phyloP scores from a whole-genome alignment of 139 green algal genomes.

The Desmodesmus armatus region DNA sequence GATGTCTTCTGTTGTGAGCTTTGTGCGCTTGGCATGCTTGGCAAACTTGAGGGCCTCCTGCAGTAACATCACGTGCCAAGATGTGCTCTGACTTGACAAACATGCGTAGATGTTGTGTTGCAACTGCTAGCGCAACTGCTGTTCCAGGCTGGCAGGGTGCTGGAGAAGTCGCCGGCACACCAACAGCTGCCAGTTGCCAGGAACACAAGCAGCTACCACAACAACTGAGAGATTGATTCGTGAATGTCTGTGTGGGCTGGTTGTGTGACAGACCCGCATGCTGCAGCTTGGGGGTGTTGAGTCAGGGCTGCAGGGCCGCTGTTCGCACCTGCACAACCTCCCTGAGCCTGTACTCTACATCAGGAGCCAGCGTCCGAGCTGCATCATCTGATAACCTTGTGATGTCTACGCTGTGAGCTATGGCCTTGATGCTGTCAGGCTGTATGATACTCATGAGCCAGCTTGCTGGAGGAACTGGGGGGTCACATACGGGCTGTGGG shows the following conservation, averaged over 20 bases:
- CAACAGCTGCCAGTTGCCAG: too few species aligned
- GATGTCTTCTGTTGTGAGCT: constrained; percentile 84
- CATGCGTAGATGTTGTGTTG: too few species aligned
- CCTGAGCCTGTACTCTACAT: constrained; percentile 92
- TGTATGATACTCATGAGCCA: constrained; percentile 61
- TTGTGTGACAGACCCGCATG: too few species aligned
- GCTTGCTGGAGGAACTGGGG: too few species aligned
- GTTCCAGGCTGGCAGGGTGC: too few species aligned
- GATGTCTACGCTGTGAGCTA: constrained; percentile 79
- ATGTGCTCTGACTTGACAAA: too few species aligned
- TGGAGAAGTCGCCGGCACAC: not conserved
- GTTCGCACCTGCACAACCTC: constrained; percentile 92
- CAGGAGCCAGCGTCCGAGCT: constrained; percentile 72
- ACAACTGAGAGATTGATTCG: not conserved
- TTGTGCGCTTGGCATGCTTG: constrained; percentile 80
- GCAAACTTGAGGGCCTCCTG: constrained; percentile 93
- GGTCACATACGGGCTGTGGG: too few species aligned
- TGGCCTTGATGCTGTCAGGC: constrained; percentile 62
- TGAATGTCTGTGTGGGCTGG: not conserved
- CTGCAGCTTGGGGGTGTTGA: too few species aligned
- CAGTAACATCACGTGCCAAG: too few species aligned
- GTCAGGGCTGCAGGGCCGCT: not conserved
- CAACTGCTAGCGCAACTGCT: too few species aligned
- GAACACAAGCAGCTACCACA: not conserved
- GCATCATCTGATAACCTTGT: constrained; percentile 69